These are phyloP conservation scores for Paraphoma chrysanthemicola DNA, from an alignment of 2,329 filamentous ascomycete genomes.

Conservation along the genomic window DNA sequence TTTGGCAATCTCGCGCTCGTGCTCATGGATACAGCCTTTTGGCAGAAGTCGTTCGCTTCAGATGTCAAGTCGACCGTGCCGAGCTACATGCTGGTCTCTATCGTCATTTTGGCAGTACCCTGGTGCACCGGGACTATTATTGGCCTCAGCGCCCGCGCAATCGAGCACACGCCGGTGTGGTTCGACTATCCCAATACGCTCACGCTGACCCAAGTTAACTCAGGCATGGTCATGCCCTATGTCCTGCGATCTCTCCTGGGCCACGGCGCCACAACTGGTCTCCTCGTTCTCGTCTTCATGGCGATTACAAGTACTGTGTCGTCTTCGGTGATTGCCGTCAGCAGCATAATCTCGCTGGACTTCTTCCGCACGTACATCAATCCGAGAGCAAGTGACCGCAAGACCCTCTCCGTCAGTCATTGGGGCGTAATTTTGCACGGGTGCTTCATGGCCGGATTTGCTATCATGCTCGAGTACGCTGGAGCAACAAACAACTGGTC, in stretches of 20 bases:
- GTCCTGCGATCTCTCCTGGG: conserved; percentile 24
- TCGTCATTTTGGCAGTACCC: conserved; percentile 16
- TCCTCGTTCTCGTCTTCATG: conserved; percentile 53
- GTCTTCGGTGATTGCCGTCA: conserved; percentile 66
- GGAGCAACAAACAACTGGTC: conserved; percentile 74
- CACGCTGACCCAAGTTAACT: conserved; percentile 13
- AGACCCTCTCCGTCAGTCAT: conserved; percentile 80
- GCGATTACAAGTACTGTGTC: conserved; percentile 51
- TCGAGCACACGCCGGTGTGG: conserved; percentile 48
- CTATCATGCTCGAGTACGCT: conserved; percentile 66
- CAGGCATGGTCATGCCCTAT: conserved; percentile 27
- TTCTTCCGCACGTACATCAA: conserved; percentile 87
- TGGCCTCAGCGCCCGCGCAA: conserved; percentile 50
- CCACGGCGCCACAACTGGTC: conserved; percentile 19
- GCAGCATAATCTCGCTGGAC: conserved; percentile 85
- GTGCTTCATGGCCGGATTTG: conserved; percentile 76
- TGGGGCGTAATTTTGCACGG: conserved; percentile 74
- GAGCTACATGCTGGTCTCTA: conserved; percentile 13
- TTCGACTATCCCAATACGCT: conserved; percentile 46
- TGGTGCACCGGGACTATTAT: conserved; percentile 47
- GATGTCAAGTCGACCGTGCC: conserved; percentile 15
- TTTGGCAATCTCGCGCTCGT: conserved; percentile 19
- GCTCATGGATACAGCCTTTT: conserved; percentile 17
- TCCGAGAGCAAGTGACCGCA: conserved; percentile 73
- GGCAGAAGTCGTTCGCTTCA: conserved; percentile 19